Conservation (phyloP, 495 filamentous ascomycete species). For the Trichodelitschia bisporula region DNA sequence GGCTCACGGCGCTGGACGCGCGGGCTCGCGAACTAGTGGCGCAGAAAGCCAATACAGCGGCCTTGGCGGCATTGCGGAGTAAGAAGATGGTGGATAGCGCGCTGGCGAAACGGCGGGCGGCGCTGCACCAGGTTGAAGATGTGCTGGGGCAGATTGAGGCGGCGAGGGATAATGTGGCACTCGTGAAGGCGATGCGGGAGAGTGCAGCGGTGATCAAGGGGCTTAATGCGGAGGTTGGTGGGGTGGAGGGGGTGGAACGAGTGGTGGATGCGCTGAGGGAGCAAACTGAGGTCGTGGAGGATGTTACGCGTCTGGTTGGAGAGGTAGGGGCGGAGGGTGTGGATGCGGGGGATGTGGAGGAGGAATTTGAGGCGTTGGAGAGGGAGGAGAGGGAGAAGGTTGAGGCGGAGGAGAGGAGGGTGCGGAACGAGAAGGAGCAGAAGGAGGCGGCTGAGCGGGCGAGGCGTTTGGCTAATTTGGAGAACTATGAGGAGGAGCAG, state of each 20-base stretch:
- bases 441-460: conserved; percentile 9
- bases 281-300: conserved; percentile 63
- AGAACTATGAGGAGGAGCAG: conserved; percentile 7
- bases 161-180: conserved; percentile 56
- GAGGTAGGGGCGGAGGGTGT: conserved; percentile 29
- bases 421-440: conserved; percentile 9
- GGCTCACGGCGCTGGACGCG: conserved; percentile 23
- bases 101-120: conserved; percentile 39
- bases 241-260: conserved; percentile 47
- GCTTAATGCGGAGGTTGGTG: conserved; percentile 57
- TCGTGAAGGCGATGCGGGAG: conserved; percentile 59
- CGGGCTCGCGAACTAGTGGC: conserved; percentile 41
- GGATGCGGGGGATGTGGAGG: conserved; percentile 71
- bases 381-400: conserved; percentile 31
- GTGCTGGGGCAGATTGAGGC: conserved; percentile 68
- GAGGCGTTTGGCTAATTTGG: conserved; percentile 14
- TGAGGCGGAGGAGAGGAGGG: conserved; percentile 27
- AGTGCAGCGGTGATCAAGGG: conserved; percentile 41
- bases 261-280: conserved; percentile 50
- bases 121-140: conserved; percentile 32
- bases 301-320: conserved; percentile 50
- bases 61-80: conserved; percentile 50
- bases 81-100: conserved; percentile 59
- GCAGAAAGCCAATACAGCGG: conserved; percentile 44
- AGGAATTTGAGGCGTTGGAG: conserved; percentile 62